These are phyloP conservation scores for Sideroxylon spinosum DNA, from an alignment of 179 eudicot species.

Conservation along the genomic window DNA sequence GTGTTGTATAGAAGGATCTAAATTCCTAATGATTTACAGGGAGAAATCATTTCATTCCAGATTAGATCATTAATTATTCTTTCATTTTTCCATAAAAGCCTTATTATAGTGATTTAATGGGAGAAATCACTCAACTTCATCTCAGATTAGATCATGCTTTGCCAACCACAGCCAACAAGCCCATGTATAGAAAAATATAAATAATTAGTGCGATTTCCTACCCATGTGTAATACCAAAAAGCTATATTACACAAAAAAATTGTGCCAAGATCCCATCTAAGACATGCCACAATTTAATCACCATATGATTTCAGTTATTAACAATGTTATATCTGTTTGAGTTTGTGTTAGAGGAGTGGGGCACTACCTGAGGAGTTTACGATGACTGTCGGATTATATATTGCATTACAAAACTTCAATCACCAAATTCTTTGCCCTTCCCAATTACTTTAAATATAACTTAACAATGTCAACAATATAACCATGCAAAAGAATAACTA, in stretches of 20 bases:
- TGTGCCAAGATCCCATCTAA: not conserved
- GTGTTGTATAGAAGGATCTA: not conserved
- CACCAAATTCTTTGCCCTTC: not conserved
- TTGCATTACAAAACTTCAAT: not conserved
- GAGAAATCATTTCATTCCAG: too few relatives aligned
- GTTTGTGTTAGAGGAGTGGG: slow-evolving; percentile 1
- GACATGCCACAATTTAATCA: not conserved
- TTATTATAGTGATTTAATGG: too few relatives aligned
- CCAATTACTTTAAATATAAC: not conserved
- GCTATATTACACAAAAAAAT: not conserved
- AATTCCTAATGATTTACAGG: too few relatives aligned
- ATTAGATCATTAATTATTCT: too few relatives aligned
- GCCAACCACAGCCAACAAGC: not conserved
- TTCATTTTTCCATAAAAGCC: not conserved
- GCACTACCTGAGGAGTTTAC: slow-evolving; percentile 4
- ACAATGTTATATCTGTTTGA: not conserved
- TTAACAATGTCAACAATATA: not conserved
- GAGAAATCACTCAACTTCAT: not conserved
- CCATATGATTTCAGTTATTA: not conserved
- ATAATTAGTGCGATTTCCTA: not conserved
- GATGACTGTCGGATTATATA: not conserved
- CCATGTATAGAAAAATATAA: not conserved
- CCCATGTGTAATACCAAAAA: not conserved
- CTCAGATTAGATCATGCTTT: not conserved
- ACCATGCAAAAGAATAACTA: slow-evolving; percentile 7